Evolutionary conservation across 2,329 filamentous ascomycete genomes (phyloP).

Genomic region (Colletotrichum limetticola): DNA sequence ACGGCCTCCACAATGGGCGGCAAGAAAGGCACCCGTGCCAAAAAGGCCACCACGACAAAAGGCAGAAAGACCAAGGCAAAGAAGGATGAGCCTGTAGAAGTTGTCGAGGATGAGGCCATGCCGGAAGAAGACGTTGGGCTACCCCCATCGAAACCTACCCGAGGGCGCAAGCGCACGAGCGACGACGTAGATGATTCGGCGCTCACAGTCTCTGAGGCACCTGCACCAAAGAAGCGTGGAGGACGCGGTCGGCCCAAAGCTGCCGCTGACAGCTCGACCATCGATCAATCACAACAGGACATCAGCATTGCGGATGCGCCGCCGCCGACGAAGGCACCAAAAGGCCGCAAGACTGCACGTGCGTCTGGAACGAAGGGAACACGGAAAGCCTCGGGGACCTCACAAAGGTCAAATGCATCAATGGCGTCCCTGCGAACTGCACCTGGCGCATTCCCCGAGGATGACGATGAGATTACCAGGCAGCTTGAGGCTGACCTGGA

Average conservation of each 20-base stretch:
- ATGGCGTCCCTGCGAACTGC: conserved; percentile 49
- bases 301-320: conserved; percentile 51
- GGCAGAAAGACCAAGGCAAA: conserved; percentile 64
- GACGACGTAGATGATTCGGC: conserved; percentile 65
- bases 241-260: conserved; percentile 62
- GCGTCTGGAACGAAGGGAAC: conserved; percentile 53
- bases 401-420: conserved; percentile 58
- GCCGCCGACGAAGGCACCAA: conserved; percentile 44
- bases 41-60: conserved; percentile 63
- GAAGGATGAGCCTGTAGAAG: conserved; percentile 65
- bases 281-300: conserved; percentile 51
- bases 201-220: conserved; percentile 55
- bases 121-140: conserved; percentile 48
- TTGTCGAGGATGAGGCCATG: conserved; percentile 39
- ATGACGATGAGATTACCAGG: conserved; percentile 71
- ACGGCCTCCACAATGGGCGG: conserved; percentile 68
- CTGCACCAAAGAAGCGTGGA: conserved; percentile 69
- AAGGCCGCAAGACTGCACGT: conserved; percentile 55
- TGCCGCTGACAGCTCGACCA: conserved; percentile 50
- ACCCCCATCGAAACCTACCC: conserved; percentile 52
- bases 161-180: conserved; percentile 73
- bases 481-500: conserved; percentile 74
- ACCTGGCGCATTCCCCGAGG: conserved; percentile 53
- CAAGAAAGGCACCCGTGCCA: conserved; percentile 60
- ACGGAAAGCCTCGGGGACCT: conserved; percentile 43